These are phyloP conservation scores for Flaveria floridana DNA, from an alignment of 140 eudicot species.

Conservation along the genomic window DNA sequence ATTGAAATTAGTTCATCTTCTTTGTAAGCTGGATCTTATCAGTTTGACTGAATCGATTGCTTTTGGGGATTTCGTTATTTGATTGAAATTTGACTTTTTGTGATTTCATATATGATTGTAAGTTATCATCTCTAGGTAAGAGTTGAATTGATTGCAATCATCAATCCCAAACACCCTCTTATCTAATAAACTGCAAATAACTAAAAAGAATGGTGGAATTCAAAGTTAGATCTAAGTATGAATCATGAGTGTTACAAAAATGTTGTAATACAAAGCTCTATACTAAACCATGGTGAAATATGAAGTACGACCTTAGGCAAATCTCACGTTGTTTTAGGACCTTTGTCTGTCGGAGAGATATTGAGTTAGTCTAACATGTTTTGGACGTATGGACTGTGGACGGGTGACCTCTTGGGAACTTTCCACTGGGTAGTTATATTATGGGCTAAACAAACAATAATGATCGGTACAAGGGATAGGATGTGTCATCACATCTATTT, in stretches of 20 bases:
- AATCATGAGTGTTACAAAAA: no score
- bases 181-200: no score
- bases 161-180: no score
- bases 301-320: background rate
- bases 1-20: background rate
- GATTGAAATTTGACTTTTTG: conserved; percentile 13
- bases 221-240: no score
- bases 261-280: no score
- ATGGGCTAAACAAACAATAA: background rate
- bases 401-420: background rate
- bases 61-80: conserved; percentile 2
- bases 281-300: background rate
- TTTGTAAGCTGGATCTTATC: conserved; percentile 20
- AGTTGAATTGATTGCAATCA: no score
- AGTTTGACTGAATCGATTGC: background rate
- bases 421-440: background rate
- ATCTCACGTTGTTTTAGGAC: background rate
- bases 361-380: background rate
- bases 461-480: background rate
- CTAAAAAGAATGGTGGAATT: no score
- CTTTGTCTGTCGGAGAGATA: no score
- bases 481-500: background rate
- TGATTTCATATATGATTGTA: no score
- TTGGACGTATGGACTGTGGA: background rate
- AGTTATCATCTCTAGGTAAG: no score